Conservation (phyloP, 371 early-diverging fungal genomes). For the Sporodiniella umbellata region DNA sequence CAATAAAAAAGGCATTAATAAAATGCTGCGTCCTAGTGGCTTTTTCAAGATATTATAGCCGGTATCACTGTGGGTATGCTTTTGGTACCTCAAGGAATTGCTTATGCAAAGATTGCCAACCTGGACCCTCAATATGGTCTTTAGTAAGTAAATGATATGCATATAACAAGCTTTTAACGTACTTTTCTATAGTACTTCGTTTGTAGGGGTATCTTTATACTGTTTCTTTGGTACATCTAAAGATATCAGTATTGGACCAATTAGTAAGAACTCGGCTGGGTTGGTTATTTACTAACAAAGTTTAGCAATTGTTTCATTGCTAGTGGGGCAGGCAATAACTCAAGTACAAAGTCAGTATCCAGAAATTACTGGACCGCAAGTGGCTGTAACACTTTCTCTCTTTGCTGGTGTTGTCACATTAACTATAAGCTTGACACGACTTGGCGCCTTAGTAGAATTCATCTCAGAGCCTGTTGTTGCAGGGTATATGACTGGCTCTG, state of each 20-base stretch:
- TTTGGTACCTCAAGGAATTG: slow-evolving; percentile 83
- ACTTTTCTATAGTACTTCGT: slow-evolving; percentile 24
- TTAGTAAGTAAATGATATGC: slow-evolving; percentile 46
- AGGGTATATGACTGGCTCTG: slow-evolving; percentile 75
- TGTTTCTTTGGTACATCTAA: slow-evolving; percentile 79
- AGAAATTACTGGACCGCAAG: slow-evolving; percentile 31
- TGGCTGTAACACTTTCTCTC: slow-evolving; percentile 54
- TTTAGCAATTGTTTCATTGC: slow-evolving; percentile 74
- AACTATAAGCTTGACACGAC: slow-evolving; percentile 65
- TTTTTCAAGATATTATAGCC: slow-evolving; percentile 78
- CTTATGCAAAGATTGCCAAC: slow-evolving; percentile 79
- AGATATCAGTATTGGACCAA: slow-evolving; percentile 85
- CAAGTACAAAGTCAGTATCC: slow-evolving; percentile 21
- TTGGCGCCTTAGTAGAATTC: slow-evolving; percentile 84
- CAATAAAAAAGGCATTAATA: too few relatives aligned
- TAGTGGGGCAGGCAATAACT: slow-evolving; percentile 64
- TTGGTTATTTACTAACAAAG: neutral
- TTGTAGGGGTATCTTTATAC: slow-evolving; percentile 41
- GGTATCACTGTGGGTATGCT: slow-evolving; percentile 85
- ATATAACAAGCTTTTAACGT: slow-evolving; percentile 21
- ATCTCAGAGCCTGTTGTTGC: slow-evolving; percentile 73
- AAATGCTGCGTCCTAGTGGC: too few relatives aligned
- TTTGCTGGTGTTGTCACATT: slow-evolving; percentile 57
- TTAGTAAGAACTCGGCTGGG: too few relatives aligned
- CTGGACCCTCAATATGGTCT: slow-evolving; percentile 57